Evolutionary conservation across 768 basidiomycete genomes (phyloP).

Genomic region (Pleurotus pulmonarius): DNA sequence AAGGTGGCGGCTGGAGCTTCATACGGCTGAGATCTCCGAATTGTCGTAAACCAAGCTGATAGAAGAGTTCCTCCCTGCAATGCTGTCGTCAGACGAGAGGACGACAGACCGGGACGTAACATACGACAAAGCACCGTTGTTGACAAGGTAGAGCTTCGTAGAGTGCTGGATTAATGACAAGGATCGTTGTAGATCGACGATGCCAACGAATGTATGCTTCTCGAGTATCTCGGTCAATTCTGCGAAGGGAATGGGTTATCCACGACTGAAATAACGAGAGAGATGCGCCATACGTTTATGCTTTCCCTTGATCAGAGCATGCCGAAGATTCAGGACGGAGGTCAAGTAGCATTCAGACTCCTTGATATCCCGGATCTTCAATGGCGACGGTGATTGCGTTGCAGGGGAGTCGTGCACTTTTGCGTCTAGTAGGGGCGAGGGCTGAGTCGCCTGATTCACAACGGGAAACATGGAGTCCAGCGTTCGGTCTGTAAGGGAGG

Average conservation of each 20-base stretch:
- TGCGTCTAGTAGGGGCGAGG: constrained; percentile 16
- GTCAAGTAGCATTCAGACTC: constrained; percentile 76
- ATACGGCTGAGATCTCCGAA: constrained; percentile 80
- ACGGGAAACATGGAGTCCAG: constrained; percentile 94
- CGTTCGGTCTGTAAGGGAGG: constrained; percentile 82
- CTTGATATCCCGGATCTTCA: constrained; percentile 50
- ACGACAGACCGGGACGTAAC: neutral
- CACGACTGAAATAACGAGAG: neutral
- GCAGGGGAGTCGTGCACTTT: constrained; percentile 15
- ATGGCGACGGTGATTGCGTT: constrained; percentile 10
- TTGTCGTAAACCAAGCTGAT: constrained; percentile 88
- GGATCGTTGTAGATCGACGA: constrained; percentile 72
- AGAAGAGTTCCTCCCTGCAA: constrained; percentile 86
- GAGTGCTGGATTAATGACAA: constrained; percentile 83
- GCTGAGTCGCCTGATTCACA: constrained; percentile 45
- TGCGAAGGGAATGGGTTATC: constrained; percentile 24
- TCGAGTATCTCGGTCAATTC: constrained; percentile 81
- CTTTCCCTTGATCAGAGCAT: constrained; percentile 50
- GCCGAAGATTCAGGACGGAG: constrained; percentile 68
- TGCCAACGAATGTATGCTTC: constrained; percentile 89
- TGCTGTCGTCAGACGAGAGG: neutral
- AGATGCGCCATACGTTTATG: constrained; percentile 58
- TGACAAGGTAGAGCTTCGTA: constrained; percentile 86
- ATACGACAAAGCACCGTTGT: constrained; percentile 80
- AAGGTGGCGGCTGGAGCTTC: constrained; percentile 79